Base-by-base conservation (phyloP, 2,329 filamentous ascomycete species). In the Alternaria angustiovoidea region DNA sequence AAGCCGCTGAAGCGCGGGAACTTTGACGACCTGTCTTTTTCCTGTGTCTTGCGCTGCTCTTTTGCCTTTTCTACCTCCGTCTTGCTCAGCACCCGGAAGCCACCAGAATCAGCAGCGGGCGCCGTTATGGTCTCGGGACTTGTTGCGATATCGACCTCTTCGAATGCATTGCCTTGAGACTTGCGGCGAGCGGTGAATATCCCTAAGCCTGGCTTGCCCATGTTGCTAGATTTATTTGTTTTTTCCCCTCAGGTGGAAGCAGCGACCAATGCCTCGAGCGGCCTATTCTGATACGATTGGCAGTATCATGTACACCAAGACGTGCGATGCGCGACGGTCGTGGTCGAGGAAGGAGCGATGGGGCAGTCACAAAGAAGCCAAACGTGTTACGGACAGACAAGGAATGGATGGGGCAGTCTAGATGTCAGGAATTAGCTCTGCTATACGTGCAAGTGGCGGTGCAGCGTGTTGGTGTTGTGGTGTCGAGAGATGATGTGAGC, bases 151-250 rank as follows among this genome's bases (percentile, higher is more conserved):
- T 60, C 49, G 24, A 66, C 54, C 8, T 77, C 73, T 11, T 78
- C 76, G 34, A 79, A 62, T 22, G 65, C 68, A 58, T 78, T 78
- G 54, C 74, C 71, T 54, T 74, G 70, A 24, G 77, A 79, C 70
- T 78, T 79, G 30, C 77, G 72, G 28, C 77, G 76, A 49, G 63
- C 68, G 32, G 65, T 74, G 60, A 78, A 75, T 57, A 76, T 67
- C 18, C 72, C 70, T 16, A 78, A 67, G 8, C 69, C 68, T 30
- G 74, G 69, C 68, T 74, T 77, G 59, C 59, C 73, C 73, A 75
- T 76, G 48, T n/a, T 66, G 56, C 22, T 20, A 14, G n/a, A 22
- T 12, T 38, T 44, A 47, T 42, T 39, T 24, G 12, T n/a, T 42
- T 39, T 11, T 36, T 36, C 7, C 11, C 9, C 43, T 24, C 24